Conservation (phyloP, 768 basidiomycete genomes). For the Gelatoporia subvermispora region DNA sequence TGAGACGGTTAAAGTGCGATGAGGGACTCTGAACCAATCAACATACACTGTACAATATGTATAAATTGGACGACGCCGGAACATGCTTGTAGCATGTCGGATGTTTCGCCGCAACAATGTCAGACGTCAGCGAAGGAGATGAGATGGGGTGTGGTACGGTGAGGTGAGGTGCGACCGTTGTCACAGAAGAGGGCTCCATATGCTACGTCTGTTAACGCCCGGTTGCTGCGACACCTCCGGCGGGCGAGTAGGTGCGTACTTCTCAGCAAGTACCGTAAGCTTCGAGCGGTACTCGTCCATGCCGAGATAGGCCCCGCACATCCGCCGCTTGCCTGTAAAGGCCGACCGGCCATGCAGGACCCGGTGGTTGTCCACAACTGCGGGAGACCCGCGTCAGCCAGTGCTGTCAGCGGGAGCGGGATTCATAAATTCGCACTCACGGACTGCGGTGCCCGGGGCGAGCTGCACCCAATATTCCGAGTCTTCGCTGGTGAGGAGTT, state of each 20-base stretch:
- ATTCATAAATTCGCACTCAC: conserved; percentile 38
- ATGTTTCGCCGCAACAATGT: too few species aligned
- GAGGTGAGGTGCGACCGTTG: conserved; percentile 58
- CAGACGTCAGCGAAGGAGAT: too few species aligned
- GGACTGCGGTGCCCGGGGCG: conserved; percentile 78
- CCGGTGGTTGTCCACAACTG: conserved; percentile 90
- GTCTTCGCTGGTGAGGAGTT: conserved; percentile 68
- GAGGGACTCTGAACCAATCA: too few species aligned
- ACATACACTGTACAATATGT: too few species aligned
- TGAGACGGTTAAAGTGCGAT: too few species aligned
- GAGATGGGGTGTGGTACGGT: conserved; percentile 70
- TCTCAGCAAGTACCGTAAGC: conserved; percentile 61
- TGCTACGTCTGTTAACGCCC: conserved; percentile 37
- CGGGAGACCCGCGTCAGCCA: not conserved
- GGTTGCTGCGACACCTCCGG: conserved; percentile 18
- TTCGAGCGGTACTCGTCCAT: conserved; percentile 86
- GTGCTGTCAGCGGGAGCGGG: not conserved
- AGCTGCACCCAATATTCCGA: conserved; percentile 92
- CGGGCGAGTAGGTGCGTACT: conserved; percentile 36
- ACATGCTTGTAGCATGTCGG: too few species aligned
- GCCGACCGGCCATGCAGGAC: conserved; percentile 92
- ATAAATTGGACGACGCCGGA: too few species aligned
- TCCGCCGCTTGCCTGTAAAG: conserved; percentile 80
- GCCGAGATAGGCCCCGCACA: conserved; percentile 96
- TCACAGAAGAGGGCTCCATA: conserved; percentile 56